Base-by-base conservation (phyloP, 116 monocot genomes). In the Trichopus zeylanicus region DNA sequence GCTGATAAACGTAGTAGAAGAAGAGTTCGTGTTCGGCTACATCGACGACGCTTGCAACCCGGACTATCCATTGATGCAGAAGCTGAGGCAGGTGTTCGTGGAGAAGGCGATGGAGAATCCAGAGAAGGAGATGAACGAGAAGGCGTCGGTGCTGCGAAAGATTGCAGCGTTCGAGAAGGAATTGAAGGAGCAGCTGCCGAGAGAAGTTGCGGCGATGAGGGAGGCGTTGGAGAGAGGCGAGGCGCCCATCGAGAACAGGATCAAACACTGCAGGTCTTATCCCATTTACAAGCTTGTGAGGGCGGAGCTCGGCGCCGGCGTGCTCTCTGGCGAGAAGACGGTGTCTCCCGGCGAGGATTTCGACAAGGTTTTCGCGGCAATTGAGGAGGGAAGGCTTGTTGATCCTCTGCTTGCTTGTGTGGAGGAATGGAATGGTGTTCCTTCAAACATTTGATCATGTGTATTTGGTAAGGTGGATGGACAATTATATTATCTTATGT, bases 1-100 rank as follows among this genome's bases (percentile, higher is more conserved):
- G 32, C 32, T 57, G 6, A 10, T 77, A 22, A 64, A 58, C 31
- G 78, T 83, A 29, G 54, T 75, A 6, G 83, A 83, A 20, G 29
- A 61, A 21, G 71, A 78, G 68, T 61, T 65, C 11, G 75, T 83
- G 21, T 83, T 78, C 55, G 57, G 74, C 34, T 83, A 83, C 71
- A 68, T 74, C 26, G 83, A 83, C 29, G 78, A 83, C 39, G 78
- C 83, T 4, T 48, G 48, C 31, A 67, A 67, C 56, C 38, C 71
- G 1, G 34, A 68, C 5, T 83, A 78, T 32, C 71, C 78, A 2
- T 53, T 83, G 32, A 70, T 78, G 62, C 68, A 65, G 21, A 64
- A 83, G 34, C 68, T 83, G 31, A 53, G 74, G 42, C 68, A 75
- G 33, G 75, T 83, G 20, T 57, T 83, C 38, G 78, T 83, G 5